Percentiles rank a stretch among this genome's conserved stretches.
Evolutionary conservation across 164 flowering plant genomes (phyloP).

Genomic region (Berberis vulgaris): DNA sequence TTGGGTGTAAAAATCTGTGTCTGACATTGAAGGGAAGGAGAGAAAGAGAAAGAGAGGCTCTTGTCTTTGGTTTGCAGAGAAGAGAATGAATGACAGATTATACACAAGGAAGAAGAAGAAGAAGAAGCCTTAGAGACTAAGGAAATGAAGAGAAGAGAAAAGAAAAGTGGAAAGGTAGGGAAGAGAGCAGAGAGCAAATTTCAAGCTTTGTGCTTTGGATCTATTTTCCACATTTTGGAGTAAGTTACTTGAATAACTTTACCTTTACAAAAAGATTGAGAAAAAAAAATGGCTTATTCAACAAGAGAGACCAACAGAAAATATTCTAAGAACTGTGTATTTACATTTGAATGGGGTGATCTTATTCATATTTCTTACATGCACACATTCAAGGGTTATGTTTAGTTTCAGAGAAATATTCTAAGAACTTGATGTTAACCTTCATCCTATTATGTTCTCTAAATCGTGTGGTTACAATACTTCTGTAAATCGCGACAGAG

Average conservation of each 20-base stretch:
- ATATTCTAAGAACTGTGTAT: too few relatives aligned
- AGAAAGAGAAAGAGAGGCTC: conserved; percentile 1
- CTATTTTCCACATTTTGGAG: background rate
- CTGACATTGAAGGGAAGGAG: conserved; percentile 39
- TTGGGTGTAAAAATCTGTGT: conserved; percentile 11
- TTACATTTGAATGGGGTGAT: too few relatives aligned
- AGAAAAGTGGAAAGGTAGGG: conserved; percentile 21
- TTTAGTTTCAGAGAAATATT: background rate
- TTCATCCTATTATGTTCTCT: too few relatives aligned
- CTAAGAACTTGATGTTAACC: too few relatives aligned
- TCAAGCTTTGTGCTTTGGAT: conserved; percentile 3
- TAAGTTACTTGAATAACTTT: background rate
- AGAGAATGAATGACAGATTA: conserved; percentile 7
- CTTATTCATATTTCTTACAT: too few relatives aligned
- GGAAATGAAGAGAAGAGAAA: conserved; percentile 35
- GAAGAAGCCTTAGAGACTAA: conserved; percentile 37
- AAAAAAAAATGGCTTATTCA: conserved; percentile 10
- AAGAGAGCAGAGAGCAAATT: conserved; percentile 14
- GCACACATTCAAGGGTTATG: background rate
- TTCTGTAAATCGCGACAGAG: too few relatives aligned
- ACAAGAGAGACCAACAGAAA: too few relatives aligned
- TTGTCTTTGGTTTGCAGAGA: conserved; percentile 5
- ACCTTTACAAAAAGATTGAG: conserved; percentile 17
- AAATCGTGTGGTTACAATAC: too few relatives aligned
- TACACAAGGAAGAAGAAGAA: conserved; percentile 1